Percentiles rank a stretch among this genome's conserved stretches.
Evolutionary conservation across 352 stramenopile species (phyloP).

Genomic region (Phytophthora palmivora): DNA sequence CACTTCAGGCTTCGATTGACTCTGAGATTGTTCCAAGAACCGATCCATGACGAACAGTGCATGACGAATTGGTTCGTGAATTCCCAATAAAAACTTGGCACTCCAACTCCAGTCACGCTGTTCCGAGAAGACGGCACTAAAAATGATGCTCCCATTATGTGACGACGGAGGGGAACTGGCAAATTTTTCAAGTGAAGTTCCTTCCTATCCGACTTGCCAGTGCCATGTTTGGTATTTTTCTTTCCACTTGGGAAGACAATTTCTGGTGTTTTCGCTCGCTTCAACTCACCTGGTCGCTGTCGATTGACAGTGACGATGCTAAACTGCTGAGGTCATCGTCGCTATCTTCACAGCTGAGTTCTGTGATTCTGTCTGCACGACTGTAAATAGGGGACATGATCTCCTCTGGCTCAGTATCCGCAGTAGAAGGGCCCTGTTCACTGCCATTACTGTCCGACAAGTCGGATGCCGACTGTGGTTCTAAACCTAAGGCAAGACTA

Average conservation of each 20-base stretch:
- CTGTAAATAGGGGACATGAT: slow-evolving; percentile 59
- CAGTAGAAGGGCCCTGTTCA: slow-evolving; percentile 36
- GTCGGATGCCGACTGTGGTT: slow-evolving; percentile 5
- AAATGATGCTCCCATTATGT: slow-evolving; percentile 67
- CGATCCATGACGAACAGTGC: slow-evolving; percentile 85
- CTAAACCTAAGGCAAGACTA: slow-evolving; percentile 34
- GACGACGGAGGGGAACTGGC: slow-evolving; percentile 60
- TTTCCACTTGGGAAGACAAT: slow-evolving; percentile 36
- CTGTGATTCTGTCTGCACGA: slow-evolving; percentile 47
- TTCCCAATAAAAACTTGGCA: slow-evolving; percentile 68
- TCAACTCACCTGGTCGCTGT: slow-evolving; percentile 31
- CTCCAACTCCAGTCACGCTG: slow-evolving; percentile 71
- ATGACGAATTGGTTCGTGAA: slow-evolving; percentile 84
- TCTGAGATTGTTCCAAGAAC: slow-evolving; percentile 73
- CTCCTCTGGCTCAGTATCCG: slow-evolving; percentile 43
- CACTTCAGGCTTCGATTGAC: slow-evolving; percentile 38
- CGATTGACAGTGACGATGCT: slow-evolving; percentile 17
- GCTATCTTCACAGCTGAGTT: slow-evolving; percentile 53
- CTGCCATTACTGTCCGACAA: slow-evolving; percentile 13
- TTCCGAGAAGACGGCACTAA: slow-evolving; percentile 70
- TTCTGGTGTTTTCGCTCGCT: slow-evolving; percentile 39
- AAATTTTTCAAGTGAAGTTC: slow-evolving; percentile 40
- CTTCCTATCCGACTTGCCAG: slow-evolving; percentile 23
- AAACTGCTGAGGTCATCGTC: slow-evolving; percentile 42
- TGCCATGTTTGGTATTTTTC: slow-evolving; percentile 15